phyloP scores from a whole-genome alignment of 768 basidiomycete genomes.

The Heimioporus sp. region DNA sequence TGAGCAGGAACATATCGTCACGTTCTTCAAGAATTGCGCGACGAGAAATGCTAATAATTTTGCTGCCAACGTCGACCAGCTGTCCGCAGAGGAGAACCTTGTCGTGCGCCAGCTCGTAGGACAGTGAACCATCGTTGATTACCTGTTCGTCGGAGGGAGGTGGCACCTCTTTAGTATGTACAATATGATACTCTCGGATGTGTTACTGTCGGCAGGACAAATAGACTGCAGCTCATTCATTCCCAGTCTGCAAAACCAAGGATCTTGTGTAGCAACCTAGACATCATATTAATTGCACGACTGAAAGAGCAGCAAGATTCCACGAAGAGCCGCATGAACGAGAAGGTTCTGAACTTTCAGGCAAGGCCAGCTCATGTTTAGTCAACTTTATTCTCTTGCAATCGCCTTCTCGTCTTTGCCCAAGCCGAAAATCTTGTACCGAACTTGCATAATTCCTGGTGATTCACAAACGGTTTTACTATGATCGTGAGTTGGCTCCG shows the following conservation, averaged over 20 bases:
- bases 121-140: conserved; percentile 13
- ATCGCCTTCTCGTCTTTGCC: too few species aligned
- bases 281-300: too few species aligned
- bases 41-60: conserved; percentile 62
- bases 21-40: conserved; percentile 71
- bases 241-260: neutral
- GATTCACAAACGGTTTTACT: too few species aligned
- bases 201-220: conserved; percentile 1
- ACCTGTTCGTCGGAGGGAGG: neutral
- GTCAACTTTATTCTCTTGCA: too few species aligned
- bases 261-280: neutral
- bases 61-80: conserved; percentile 56
- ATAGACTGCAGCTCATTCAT: neutral
- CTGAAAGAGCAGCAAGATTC: too few species aligned
- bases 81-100: conserved; percentile 68
- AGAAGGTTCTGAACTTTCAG: too few species aligned
- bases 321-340: too few species aligned
- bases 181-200: conserved; percentile 3
- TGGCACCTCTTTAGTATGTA: conserved; percentile 3
- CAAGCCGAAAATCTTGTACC: too few species aligned
- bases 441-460: too few species aligned
- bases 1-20: conserved; percentile 60
- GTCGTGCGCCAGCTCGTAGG: conserved; percentile 55
- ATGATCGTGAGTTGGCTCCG: too few species aligned
- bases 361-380: too few species aligned